phyloP scores from a whole-genome alignment of 2,329 filamentous ascomycete genomes.

The Stenocarpella maydis region DNA sequence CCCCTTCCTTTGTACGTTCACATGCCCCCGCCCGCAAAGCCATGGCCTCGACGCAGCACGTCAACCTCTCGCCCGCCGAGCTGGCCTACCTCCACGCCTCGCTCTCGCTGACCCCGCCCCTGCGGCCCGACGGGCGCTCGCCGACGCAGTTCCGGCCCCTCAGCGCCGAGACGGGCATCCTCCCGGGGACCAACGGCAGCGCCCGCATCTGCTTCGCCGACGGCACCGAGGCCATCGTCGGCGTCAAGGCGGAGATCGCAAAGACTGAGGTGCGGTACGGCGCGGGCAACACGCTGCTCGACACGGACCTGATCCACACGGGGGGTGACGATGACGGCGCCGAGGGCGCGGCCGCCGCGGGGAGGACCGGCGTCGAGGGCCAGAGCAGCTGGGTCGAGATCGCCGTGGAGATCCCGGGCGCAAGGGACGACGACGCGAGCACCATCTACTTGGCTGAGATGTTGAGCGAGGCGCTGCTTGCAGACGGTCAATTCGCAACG shows the following conservation, averaged over 20 bases:
- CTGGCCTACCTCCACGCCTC: constrained; percentile 94
- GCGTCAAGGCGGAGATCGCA: constrained; percentile 94
- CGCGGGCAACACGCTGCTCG: constrained; percentile 40
- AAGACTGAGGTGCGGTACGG: constrained; percentile 58
- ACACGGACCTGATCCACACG: constrained; percentile 37
- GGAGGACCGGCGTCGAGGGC: constrained; percentile 46
- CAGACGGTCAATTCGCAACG: constrained; percentile 72
- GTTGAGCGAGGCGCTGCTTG: constrained; percentile 85
- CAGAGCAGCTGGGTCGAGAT: constrained; percentile 84
- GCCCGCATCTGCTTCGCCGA: constrained; percentile 94
- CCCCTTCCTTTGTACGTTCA: not conserved
- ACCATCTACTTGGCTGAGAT: constrained; percentile 89
- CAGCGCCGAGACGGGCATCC: constrained; percentile 86
- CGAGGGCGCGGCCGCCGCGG: constrained; percentile 47
- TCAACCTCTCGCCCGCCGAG: constrained; percentile 91
- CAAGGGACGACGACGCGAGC: constrained; percentile 88
- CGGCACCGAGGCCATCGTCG: constrained; percentile 94
- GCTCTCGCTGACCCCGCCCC: constrained; percentile 80
- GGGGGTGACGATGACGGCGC: constrained; percentile 47
- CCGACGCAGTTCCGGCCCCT: constrained; percentile 90
- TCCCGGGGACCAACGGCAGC: constrained; percentile 90
- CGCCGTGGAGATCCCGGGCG: constrained; percentile 88
- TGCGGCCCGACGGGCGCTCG: constrained; percentile 86
- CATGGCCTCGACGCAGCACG: constrained; percentile 73
- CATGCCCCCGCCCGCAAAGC: not conserved